A percentile compares a stretch with the other conserved stretches of the same genome.
Conservation (phyloP, 805 yeast species). For the Wickerhamiella domercqiae region DNA sequence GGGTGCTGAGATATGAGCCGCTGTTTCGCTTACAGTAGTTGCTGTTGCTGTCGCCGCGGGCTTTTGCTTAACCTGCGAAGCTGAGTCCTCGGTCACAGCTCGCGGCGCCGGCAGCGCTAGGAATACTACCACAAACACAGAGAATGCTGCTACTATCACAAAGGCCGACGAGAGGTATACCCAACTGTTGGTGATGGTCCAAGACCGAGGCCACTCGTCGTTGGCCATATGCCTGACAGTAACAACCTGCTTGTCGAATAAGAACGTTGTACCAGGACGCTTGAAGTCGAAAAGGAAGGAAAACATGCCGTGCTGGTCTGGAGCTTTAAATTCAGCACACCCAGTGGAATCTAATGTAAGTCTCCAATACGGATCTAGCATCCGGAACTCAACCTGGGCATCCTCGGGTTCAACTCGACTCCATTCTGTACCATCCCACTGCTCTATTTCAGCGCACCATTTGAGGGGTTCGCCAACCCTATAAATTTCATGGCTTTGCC, state of each 20-base stretch:
- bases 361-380: conserved; percentile 94
- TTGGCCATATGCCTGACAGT: conserved; percentile 89
- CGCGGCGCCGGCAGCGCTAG: conserved; percentile 19
- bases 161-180: conserved; percentile 62
- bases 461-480: conserved; percentile 58
- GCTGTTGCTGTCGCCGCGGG: not conserved
- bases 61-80: not conserved
- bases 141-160: conserved; percentile 61
- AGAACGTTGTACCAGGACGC: conserved; percentile 58
- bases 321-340: conserved; percentile 45
- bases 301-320: conserved; percentile 96
- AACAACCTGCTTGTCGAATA: conserved; percentile 51
- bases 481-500: conserved; percentile 32
- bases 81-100: not conserved
- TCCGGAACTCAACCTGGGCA: conserved; percentile 66
- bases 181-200: conserved; percentile 90
- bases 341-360: conserved; percentile 36
- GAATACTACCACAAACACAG: conserved; percentile 56
- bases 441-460: conserved; percentile 32
- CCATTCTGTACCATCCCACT: conserved; percentile 43
- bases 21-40: not conserved
- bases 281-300: conserved; percentile 67
- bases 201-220: conserved; percentile 84
- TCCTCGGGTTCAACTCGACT: conserved; percentile 48
- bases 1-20: not conserved